Evolutionary conservation across 1,284 basidiomycete species (phyloP).

Genomic region (Rhizoctonia solani): DNA sequence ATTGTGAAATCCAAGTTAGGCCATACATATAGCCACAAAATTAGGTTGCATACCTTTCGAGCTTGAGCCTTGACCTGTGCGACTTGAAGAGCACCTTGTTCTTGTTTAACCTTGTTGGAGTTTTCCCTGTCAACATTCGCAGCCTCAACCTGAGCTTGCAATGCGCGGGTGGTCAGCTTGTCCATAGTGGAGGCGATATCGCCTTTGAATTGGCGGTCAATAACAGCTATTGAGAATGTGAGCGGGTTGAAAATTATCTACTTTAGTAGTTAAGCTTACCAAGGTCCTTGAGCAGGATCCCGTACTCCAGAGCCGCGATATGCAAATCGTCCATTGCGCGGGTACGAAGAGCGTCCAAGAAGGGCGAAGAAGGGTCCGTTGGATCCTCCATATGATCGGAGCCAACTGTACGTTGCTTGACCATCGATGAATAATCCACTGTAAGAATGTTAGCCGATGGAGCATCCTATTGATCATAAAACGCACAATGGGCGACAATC

Average conservation of each 20-base stretch:
- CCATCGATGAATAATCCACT: conserved; percentile 62
- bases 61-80: conserved; percentile 72
- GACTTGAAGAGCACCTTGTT: conserved; percentile 74
- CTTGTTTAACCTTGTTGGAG: conserved; percentile 80
- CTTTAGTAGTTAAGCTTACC: conserved; percentile 49
- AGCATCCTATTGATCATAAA: conserved; percentile 40
- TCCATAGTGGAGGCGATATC: conserved; percentile 83
- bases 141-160: conserved; percentile 82
- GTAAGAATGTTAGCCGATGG: background rate
- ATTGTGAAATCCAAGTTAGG: background rate
- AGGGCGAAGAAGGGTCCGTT: conserved; percentile 68
- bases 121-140: conserved; percentile 84
- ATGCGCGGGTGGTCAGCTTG: conserved; percentile 74
- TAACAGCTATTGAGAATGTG: conserved; percentile 59
- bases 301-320: conserved; percentile 74
- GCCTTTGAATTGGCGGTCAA: conserved; percentile 80
- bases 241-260: background rate
- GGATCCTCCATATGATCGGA: conserved; percentile 67
- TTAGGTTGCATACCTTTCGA: conserved; percentile 54
- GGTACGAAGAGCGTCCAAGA: conserved; percentile 75
- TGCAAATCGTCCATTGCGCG: conserved; percentile 84
- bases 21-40: background rate
- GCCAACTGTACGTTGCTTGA: conserved; percentile 76
- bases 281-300: conserved; percentile 75
- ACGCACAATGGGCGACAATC: conserved; percentile 71